Evolutionary conservation across 2,329 filamentous ascomycete species (phyloP).

Genomic region (Teratosphaeria destructans): DNA sequence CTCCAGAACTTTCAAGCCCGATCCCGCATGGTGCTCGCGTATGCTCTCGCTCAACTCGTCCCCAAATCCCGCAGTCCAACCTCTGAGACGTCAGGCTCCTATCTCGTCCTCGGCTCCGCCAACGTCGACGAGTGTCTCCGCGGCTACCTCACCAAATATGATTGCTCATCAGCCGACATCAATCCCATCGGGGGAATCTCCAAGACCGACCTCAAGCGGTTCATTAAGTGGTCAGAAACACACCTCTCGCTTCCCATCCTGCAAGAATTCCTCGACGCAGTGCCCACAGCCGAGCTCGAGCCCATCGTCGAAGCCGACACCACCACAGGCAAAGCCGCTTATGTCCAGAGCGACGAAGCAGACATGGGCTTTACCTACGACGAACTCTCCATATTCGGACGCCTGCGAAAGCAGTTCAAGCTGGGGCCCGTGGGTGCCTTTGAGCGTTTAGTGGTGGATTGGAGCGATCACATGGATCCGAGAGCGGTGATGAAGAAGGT

Average conservation of each 20-base stretch:
- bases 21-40: constrained; percentile 55
- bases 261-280: constrained; percentile 51
- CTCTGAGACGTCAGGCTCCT: constrained; percentile 39
- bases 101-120: constrained; percentile 57
- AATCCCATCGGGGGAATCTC: constrained; percentile 54
- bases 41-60: constrained; percentile 54
- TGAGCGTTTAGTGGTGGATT: constrained; percentile 41
- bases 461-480: constrained; percentile 30
- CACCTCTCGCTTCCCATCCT: constrained; percentile 56
- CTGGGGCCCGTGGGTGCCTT: constrained; percentile 47
- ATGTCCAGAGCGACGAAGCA: constrained; percentile 48
- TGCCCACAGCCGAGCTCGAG: constrained; percentile 43
- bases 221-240: constrained; percentile 54
- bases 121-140: constrained; percentile 53
- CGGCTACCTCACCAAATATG: constrained; percentile 62
- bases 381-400: constrained; percentile 44
- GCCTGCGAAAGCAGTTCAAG: constrained; percentile 45
- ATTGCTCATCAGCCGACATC: constrained; percentile 45
- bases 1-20: constrained; percentile 60
- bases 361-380: constrained; percentile 46
- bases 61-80: constrained; percentile 44
- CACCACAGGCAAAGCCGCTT: constrained; percentile 19
- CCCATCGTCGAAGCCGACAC: constrained; percentile 47
- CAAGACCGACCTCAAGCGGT: constrained; percentile 61
- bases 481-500: constrained; percentile 30